Evolutionary conservation across 164 flowering plant genomes (phyloP).

Genomic region (Houttuynia cordata): DNA sequence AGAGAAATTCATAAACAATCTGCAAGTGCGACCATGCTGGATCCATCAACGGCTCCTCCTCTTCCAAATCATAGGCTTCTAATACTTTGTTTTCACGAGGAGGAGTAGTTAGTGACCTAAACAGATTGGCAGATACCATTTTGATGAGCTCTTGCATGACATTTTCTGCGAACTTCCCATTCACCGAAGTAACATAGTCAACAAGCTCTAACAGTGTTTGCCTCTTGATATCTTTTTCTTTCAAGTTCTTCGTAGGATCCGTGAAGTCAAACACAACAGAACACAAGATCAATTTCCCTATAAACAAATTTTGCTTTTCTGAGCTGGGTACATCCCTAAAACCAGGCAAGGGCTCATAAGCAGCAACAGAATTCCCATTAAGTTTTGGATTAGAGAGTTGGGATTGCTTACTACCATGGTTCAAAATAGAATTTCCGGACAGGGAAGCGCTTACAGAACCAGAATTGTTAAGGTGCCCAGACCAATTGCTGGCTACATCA

Average conservation of each 20-base stretch:
- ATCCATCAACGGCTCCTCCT: slow-evolving; percentile 78
- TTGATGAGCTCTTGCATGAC: slow-evolving; percentile 48
- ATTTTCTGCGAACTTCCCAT: slow-evolving; percentile 50
- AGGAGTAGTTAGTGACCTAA: slow-evolving; percentile 42
- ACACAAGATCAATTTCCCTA: slow-evolving; percentile 57
- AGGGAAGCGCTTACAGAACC: slow-evolving; percentile 13
- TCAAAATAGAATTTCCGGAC: slow-evolving; percentile 13
- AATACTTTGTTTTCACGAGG: slow-evolving; percentile 47
- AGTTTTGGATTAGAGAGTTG: slow-evolving; percentile 13
- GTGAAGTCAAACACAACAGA: slow-evolving; percentile 63
- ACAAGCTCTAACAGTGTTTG: slow-evolving; percentile 72
- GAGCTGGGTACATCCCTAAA: slow-evolving; percentile 63
- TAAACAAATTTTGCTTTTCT: slow-evolving; percentile 60
- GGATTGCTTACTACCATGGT: slow-evolving; percentile 13
- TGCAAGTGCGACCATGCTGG: slow-evolving; percentile 91
- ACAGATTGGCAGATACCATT: slow-evolving; percentile 64
- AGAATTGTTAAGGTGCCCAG: slow-evolving; percentile 13
- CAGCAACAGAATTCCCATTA: slow-evolving; percentile 20
- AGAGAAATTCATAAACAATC: slow-evolving; percentile 57
- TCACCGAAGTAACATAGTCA: slow-evolving; percentile 61
- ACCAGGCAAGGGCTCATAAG: slow-evolving; percentile 54
- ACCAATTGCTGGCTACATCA: slow-evolving; percentile 16
- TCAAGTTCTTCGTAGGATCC: slow-evolving; percentile 58
- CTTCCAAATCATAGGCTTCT: slow-evolving; percentile 60
- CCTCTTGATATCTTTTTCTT: slow-evolving; percentile 70